Evolutionary conservation across 1,284 basidiomycete genomes (phyloP), one percentile per base, ranked within the genome.

Genomic region (Sanghuangporus sanghuang): DNA sequence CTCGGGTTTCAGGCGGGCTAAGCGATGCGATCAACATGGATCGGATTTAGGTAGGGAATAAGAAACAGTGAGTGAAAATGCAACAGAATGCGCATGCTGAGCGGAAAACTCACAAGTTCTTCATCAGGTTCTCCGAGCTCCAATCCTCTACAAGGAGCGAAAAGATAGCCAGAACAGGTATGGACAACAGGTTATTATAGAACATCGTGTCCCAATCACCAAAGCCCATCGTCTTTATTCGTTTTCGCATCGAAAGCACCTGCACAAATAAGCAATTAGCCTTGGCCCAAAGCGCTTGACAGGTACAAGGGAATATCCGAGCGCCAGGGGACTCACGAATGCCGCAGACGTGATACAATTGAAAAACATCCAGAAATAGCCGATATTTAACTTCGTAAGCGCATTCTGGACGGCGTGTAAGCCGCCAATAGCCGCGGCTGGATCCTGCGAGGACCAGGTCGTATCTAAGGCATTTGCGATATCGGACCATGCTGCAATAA

Each of bases 131-230:
- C 64, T 85, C 88, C 6, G 79, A 76, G 57, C 90, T 86, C 97
- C 97, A 99, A 73, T 98, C 88, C 76, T 99, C 97, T 46, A 91
- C 78, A 60, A 96, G 69, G 67, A 99, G 72, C 14, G 95, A 97
- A 73, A 91, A 93, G 64, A 95, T 69, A 46, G 85, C 80, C 49
- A 99, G 81, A 42, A 98, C 86, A 49, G 97, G 95, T 69, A 99
- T 95, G 40, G 94, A 97, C 57, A 99, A 81, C 59, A 98, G 76
- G 77, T 99, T 99, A 81, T 98, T 98, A 81, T 98, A 99, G 78
- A 95, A 98, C 96, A 99, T 98, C 32, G 96, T 92, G 73, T 99
- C 97, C 96, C 95, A 98, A 74, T 99, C 96, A 66, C 95, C 96
- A 80, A 99, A 99, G 46, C 94, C 94, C n/a, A 95, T 98, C 49